Evolutionary conservation across 2,329 filamentous ascomycete species (phyloP), one percentile per base, ranked within the genome.

Genomic region (Sarocladiaceae sp.): DNA sequence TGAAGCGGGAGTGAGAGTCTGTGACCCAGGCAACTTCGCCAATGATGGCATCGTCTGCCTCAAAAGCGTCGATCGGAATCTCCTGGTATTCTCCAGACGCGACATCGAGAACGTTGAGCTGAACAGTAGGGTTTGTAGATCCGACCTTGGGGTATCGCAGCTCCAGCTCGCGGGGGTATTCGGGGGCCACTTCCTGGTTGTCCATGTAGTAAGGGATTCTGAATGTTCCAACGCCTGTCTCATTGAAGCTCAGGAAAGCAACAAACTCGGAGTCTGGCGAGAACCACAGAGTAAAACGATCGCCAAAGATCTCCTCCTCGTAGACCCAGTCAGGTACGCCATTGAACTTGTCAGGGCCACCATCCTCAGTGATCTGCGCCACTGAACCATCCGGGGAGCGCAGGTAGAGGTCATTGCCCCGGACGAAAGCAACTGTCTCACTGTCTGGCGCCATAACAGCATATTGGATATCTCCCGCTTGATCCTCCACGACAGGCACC

Each of bases 231-330:
- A 86, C 82, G 1, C 80, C 81, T 0, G 80, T 83, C 66, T 86
- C 80, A 58, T 97, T 90, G 6, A 93, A 96, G 39, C 88, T 82
- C 49, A 97, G 68, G 61, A 94, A 96, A 3, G 91, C 88, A 46
- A 96, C 64, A 58, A 85, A 95, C 55, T 88, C 82, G 31, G 88
- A 89, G 60, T 93, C 88, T 19, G 83, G 78, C 13, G 88, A 90
- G 86, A 89, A 96, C 91, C 91, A 97, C 1, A 90, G 88, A 2
- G 86, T 88, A 48, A 78, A 88, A 51, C 87, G 85, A 2, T 76
- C 80, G 4, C 70, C 64, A 50, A 95, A 85, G 3, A 67, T 60
- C 46, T 67, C 64, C 47, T 73, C 70, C 58, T 93, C 87, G 54
- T 94, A 95, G 0, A 96, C 91, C 91, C 91, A 84, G 53, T 83